Conservation (phyloP, 2,329 filamentous ascomycete genomes). For the Curvularia sp. region DNA sequence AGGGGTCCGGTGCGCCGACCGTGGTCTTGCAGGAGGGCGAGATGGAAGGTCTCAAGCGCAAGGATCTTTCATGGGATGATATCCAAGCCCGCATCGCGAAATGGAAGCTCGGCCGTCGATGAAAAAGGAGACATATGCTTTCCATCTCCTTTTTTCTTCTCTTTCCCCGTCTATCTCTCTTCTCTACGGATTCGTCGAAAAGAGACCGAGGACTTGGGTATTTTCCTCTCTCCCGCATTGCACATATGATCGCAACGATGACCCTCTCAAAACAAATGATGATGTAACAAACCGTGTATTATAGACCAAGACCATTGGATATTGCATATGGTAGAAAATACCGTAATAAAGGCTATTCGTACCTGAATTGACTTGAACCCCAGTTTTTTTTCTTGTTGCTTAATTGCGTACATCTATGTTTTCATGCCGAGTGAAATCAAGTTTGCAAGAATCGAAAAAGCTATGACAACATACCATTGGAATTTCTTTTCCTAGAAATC, state of each 20-base stretch:
- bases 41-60: slow-evolving; percentile 71
- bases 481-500: no score
- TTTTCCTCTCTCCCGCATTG: background rate
- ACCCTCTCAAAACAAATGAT: background rate
- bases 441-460: no score
- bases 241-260: background rate
- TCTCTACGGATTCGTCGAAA: background rate
- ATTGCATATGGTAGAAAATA: background rate
- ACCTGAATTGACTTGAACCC: background rate
- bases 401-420: no score
- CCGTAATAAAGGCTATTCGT: background rate
- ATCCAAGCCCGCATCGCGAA: slow-evolving; percentile 84
- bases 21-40: slow-evolving; percentile 94
- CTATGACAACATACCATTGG: no score
- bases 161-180: background rate
- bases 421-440: no score
- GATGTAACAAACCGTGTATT: background rate
- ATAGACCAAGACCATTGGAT: background rate
- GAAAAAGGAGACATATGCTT: background rate
- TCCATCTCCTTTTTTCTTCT: background rate
- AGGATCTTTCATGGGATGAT: slow-evolving; percentile 80
- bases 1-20: slow-evolving; percentile 86
- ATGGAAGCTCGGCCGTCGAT: slow-evolving; percentile 79
- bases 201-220: background rate
- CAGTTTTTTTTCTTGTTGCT: background rate